Conservation (phyloP, 225 moss, liverwort and hornwort species). For the Thuidium tamariscinum region DNA sequence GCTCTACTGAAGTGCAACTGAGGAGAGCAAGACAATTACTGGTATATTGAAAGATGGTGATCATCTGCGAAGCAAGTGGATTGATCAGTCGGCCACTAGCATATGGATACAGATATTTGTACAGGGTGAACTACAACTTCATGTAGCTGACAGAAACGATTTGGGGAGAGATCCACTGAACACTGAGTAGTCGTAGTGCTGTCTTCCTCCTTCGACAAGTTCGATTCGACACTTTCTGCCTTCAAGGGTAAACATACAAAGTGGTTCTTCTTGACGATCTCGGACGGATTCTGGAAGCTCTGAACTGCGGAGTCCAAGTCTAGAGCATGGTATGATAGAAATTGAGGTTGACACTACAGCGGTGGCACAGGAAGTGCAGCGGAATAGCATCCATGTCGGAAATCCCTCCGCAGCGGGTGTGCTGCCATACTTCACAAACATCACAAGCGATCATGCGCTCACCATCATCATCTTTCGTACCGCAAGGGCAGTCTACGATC, state of each 20-base stretch:
- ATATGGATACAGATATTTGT: conserved; percentile 33
- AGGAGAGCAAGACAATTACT: neutral
- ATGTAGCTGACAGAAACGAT: conserved; percentile 4
- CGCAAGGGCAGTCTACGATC: conserved; percentile 96
- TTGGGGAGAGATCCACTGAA: neutral
- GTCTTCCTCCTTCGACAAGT: neutral
- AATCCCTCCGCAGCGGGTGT: conserved; percentile 95
- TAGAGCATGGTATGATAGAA: conserved; percentile 57
- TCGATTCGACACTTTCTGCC: neutral
- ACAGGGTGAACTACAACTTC: conserved; percentile 19
- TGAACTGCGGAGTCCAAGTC: neutral
- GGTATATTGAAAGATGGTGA: neutral
- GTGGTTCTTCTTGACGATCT: neutral
- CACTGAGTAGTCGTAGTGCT: neutral
- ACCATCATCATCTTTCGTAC: conserved; percentile 96
- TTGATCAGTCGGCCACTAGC: conserved; percentile 20
- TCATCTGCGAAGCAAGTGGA: conserved; percentile 13
- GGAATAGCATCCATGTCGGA: conserved; percentile 93
- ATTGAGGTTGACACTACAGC: conserved; percentile 82
- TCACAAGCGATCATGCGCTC: conserved; percentile 99
- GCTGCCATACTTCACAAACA: conserved; percentile 98
- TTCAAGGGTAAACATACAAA: neutral
- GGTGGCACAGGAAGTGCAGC: conserved; percentile 90
- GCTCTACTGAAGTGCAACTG: neutral
- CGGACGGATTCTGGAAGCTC: neutral